Evolutionary conservation across 495 filamentous ascomycete species (phyloP).

Genomic region (Xylaria longipes): DNA sequence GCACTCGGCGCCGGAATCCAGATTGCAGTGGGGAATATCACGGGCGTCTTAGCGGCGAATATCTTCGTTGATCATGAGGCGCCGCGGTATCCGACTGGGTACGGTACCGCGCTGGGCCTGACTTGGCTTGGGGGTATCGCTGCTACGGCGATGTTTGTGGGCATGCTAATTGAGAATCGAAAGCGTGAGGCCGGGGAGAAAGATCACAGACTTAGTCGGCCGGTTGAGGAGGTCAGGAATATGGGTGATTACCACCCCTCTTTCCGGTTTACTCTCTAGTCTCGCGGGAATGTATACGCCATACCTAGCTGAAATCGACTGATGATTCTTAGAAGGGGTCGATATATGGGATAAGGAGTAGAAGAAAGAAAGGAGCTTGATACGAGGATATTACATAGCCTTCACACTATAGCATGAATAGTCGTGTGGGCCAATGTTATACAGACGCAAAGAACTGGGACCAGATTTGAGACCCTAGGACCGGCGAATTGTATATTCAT

Average conservation of each 20-base stretch:
- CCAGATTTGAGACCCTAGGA: too few relatives aligned
- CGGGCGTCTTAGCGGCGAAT: constrained; percentile 63
- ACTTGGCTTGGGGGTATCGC: constrained; percentile 55
- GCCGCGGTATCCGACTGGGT: constrained; percentile 58
- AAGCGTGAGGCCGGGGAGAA: constrained; percentile 60
- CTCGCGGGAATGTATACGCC: neutral
- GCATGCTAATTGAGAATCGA: constrained; percentile 59
- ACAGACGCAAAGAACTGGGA: too few relatives aligned
- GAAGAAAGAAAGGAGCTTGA: too few relatives aligned
- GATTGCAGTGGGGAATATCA: constrained; percentile 62
- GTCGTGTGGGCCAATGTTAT: too few relatives aligned
- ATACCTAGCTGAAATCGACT: neutral
- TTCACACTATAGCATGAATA: too few relatives aligned
- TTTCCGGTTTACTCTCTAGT: constrained; percentile 58
- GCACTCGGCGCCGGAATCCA: constrained; percentile 62
- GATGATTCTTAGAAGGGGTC: neutral
- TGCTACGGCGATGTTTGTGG: constrained; percentile 50
- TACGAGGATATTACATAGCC: too few relatives aligned
- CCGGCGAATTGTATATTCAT: too few relatives aligned
- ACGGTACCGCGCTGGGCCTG: constrained; percentile 55
- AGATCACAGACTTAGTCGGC: constrained; percentile 53
- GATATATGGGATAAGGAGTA: too few relatives aligned
- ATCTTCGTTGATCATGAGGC: constrained; percentile 52
- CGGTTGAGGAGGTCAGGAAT: constrained; percentile 57
- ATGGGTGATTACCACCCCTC: constrained; percentile 66